Evolutionary conservation across 106 monocot species (phyloP).

Genomic region (Amphibolis antarctica): DNA sequence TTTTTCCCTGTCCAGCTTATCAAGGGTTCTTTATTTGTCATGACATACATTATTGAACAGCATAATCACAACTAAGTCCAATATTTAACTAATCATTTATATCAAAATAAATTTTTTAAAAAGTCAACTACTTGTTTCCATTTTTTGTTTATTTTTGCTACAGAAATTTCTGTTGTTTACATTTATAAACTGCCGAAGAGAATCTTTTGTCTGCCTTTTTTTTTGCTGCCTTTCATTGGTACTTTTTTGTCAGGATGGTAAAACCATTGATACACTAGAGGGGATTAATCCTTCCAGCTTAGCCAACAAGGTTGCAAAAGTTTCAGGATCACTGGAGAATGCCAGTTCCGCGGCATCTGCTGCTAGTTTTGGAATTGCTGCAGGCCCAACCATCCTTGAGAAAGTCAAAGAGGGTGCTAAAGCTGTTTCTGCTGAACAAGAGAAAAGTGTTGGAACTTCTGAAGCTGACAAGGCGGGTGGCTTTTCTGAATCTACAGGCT

Average conservation of each 20-base stretch:
- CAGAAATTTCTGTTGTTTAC: neutral
- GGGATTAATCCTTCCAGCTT: constrained; percentile 77
- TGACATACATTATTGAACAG: too few species aligned
- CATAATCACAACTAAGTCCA: too few species aligned
- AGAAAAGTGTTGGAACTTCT: neutral
- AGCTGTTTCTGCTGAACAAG: constrained; percentile 11
- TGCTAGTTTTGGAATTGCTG: constrained; percentile 83
- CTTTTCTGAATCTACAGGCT: constrained; percentile 27
- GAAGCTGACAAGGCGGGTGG: constrained; percentile 17
- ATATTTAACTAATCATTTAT: too few species aligned
- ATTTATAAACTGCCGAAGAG: neutral
- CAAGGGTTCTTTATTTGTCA: too few species aligned
- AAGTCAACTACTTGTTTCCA: neutral
- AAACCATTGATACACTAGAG: constrained; percentile 70
- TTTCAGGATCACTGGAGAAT: constrained; percentile 39
- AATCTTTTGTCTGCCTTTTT: neutral
- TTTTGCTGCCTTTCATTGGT: neutral
- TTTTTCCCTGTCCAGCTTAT: too few species aligned
- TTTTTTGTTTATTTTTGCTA: neutral
- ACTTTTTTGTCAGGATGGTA: constrained; percentile 46
- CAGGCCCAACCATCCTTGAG: constrained; percentile 60
- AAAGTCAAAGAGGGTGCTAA: constrained; percentile 37
- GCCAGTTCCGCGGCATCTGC: constrained; percentile 68
- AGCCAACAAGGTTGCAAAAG: constrained; percentile 84
- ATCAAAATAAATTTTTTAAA: neutral